Conservation (phyloP, 2,329 filamentous ascomycete species). For the Ophioceras dolichostomum region DNA sequence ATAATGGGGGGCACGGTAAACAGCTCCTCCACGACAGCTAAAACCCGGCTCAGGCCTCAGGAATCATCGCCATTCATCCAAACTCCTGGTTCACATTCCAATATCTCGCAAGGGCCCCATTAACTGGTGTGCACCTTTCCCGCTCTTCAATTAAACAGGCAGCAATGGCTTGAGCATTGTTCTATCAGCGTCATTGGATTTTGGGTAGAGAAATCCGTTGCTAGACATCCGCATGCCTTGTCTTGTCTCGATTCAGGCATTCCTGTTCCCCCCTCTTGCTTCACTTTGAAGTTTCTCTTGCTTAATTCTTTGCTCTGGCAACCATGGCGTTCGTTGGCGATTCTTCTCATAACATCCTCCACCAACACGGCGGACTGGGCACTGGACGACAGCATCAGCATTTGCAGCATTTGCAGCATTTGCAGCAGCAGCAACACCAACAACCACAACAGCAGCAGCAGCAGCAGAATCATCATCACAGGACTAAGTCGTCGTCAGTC, state of each 20-base stretch:
- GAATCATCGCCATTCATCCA: too few species aligned
- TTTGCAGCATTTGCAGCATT: too few species aligned
- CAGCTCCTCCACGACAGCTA: too few species aligned
- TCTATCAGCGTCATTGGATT: neutral
- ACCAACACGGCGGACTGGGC: neutral
- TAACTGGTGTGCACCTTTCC: neutral
- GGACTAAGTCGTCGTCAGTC: conserved; percentile 37
- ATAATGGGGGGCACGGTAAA: too few species aligned
- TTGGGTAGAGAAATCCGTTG: neutral
- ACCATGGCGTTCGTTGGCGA: conserved; percentile 6
- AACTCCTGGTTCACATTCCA: neutral
- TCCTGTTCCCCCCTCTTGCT: neutral
- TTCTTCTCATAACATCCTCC: neutral
- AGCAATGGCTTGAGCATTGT: neutral
- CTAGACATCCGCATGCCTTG: neutral
- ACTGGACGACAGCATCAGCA: conserved; percentile 3
- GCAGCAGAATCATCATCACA: conserved; percentile 23
- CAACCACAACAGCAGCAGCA: too few species aligned
- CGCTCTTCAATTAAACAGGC: neutral
- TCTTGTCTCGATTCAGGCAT: neutral
- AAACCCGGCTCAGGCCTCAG: too few species aligned
- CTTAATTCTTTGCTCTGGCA: conserved; percentile 2
- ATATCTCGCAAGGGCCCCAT: neutral
- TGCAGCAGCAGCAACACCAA: too few species aligned
- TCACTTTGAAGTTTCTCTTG: neutral